Base-by-base conservation (phyloP, 2,329 filamentous ascomycete species). In the Sphaerulina populicola region DNA sequence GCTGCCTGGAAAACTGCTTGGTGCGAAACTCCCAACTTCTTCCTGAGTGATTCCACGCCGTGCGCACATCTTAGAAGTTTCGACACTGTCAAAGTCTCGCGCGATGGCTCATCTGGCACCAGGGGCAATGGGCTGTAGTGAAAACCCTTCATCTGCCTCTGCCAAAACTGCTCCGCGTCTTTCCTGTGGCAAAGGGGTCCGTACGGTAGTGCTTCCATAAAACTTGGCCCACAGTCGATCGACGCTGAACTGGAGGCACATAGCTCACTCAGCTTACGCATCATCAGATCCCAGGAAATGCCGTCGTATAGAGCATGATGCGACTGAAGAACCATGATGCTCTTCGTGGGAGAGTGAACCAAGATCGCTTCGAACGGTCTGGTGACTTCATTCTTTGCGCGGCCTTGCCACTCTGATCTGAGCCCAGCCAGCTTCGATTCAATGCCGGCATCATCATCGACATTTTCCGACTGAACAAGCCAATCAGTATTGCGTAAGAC, bases 241-340 rank as follows among this genome's bases (percentile, higher is more conserved):
- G 31, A 11, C 30, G 21, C 35, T 39, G 21, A 35, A 11, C 31
- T 35, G 8, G 44, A 40, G 14, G 23, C 35, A 60, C 87, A 88
- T 4, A 74, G 69, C 2, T 70, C 61, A 27, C 71, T 68, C 2
- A 94, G 72, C 15, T 75, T 69, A 2, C 77, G 65, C 15, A 94
- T 74, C 36, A 94, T 74, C 21, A 88, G 66, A 1, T 77, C 75
- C 36, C 94, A 77, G 54, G 88, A 91, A 57, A 79, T 84, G 1
- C 88, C 90, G 67, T 96, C 90, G 60, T 96, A 96, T 0, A 95
- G 67, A 0, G 79, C 88, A 64, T 96, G 90, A 68, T 95, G 94
- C 0, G 94, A 82, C 41, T 85, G 77, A 2, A 94, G 61, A 2
- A 75, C 68, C 30, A 94, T 68, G 0, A 74, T 56, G 6, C 61